phyloP scores from a whole-genome alignment of 1,284 basidiomycete species.

The Tetrapyrgos nigripes region DNA sequence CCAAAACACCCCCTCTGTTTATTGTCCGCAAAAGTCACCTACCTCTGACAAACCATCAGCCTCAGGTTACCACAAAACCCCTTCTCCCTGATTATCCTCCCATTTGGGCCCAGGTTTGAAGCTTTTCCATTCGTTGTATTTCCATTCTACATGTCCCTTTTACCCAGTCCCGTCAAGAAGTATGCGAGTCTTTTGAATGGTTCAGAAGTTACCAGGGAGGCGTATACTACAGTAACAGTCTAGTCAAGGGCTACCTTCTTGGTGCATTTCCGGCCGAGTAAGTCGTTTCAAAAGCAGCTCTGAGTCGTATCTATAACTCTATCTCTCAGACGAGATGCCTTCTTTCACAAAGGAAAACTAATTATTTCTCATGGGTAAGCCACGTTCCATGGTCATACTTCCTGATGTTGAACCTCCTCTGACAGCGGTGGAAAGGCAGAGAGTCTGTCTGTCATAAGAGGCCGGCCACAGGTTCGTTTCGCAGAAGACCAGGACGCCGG shows the following conservation, averaged over 20 bases:
- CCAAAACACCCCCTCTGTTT: neutral
- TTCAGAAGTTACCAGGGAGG: constrained; percentile 81
- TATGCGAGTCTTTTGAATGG: constrained; percentile 77
- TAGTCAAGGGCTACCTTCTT: constrained; percentile 75
- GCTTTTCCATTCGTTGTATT: constrained; percentile 6
- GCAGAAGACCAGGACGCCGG: constrained; percentile 68
- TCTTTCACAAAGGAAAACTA: constrained; percentile 64
- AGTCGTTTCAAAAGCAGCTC: neutral
- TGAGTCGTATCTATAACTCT: constrained; percentile 10
- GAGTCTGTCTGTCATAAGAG: constrained; percentile 49
- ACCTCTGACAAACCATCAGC: neutral
- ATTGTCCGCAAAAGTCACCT: neutral
- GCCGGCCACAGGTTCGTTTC: constrained; percentile 41
- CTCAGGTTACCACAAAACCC: neutral
- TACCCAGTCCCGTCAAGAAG: constrained; percentile 77
- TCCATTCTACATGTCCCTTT: neutral
- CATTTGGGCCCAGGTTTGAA: constrained; percentile 63
- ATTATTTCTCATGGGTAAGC: constrained; percentile 83
- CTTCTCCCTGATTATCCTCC: constrained; percentile 43
- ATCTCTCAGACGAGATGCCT: constrained; percentile 65
- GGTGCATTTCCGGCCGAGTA: constrained; percentile 72
- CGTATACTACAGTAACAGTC: constrained; percentile 68
- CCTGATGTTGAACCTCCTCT: neutral
- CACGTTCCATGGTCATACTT: neutral
- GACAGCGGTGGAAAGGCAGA: constrained; percentile 72